These are phyloP conservation scores for Podila minutissima DNA, from an alignment of 192 early-diverging fungal genomes.

Conservation along the genomic window DNA sequence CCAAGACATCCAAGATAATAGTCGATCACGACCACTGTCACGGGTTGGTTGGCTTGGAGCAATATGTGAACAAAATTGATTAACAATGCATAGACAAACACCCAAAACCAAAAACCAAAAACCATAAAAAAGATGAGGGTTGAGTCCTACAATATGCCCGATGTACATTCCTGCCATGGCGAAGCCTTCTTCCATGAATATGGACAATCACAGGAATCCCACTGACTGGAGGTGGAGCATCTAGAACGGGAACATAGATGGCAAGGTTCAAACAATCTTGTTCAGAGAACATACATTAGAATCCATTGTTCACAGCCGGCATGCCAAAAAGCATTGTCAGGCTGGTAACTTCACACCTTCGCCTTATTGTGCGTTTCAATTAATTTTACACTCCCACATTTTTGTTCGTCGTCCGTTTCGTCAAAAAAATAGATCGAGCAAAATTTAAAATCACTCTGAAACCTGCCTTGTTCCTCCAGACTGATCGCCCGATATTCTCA, in stretches of 20 bases:
- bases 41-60: neutral
- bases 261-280: constrained; percentile 2
- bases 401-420: too few species aligned
- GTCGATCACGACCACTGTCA: neutral
- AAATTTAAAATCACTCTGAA: too few species aligned
- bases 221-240: neutral
- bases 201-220: constrained; percentile 1
- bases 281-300: neutral
- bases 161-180: constrained; percentile 2
- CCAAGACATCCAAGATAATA: neutral
- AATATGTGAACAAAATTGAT: neutral
- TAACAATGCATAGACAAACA: neutral
- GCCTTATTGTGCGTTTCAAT: too few species aligned
- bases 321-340: neutral
- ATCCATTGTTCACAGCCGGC: neutral
- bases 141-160: neutral
- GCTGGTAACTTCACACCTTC: neutral
- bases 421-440: too few species aligned
- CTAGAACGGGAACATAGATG: neutral
- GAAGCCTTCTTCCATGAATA: neutral
- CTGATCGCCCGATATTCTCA: too few species aligned
- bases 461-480: too few species aligned
- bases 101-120: too few species aligned
- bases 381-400: too few species aligned
- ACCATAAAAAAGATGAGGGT: neutral